Conservation (phyloP, 305 asterid genomes). For the Petunia hybrid region DNA sequence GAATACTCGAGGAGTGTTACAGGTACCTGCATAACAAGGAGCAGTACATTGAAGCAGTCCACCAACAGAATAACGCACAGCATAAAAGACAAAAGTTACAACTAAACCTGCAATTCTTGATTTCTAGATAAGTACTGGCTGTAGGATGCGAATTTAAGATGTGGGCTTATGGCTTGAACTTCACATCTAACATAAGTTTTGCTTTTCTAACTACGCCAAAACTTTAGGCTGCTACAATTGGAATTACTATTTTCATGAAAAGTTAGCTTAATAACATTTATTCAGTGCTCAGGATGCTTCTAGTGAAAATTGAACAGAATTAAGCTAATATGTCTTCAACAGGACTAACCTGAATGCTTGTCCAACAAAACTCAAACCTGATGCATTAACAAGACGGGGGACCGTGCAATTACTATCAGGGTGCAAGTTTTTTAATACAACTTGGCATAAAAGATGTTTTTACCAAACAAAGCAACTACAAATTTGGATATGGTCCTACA, state of each 20-base stretch:
- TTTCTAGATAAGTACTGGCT: too few species aligned
- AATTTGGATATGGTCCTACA: not conserved
- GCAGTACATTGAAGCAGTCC: not conserved
- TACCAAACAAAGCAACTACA: not conserved
- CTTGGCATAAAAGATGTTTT: not conserved
- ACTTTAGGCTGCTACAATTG: not conserved
- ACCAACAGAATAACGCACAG: not conserved
- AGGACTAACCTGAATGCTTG: not conserved
- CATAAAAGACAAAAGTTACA: not conserved
- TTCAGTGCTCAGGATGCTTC: not conserved
- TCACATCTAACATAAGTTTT: not conserved
- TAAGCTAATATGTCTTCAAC: not conserved
- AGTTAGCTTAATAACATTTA: too few species aligned
- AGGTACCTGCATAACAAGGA: conserved; percentile 60
- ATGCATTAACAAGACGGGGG: not conserved
- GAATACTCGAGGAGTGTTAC: conserved; percentile 83
- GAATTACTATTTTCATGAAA: not conserved
- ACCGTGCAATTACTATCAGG: not conserved
- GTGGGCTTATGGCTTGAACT: not conserved
- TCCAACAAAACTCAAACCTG: not conserved
- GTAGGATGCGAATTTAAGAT: too few species aligned
- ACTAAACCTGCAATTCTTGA: not conserved
- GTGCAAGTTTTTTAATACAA: not conserved
- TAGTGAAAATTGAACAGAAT: not conserved
- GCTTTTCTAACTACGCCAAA: too few species aligned